Evolutionary conservation across 2,329 filamentous ascomycete species (phyloP).

Genomic region (Coniochaeta pulveracea): DNA sequence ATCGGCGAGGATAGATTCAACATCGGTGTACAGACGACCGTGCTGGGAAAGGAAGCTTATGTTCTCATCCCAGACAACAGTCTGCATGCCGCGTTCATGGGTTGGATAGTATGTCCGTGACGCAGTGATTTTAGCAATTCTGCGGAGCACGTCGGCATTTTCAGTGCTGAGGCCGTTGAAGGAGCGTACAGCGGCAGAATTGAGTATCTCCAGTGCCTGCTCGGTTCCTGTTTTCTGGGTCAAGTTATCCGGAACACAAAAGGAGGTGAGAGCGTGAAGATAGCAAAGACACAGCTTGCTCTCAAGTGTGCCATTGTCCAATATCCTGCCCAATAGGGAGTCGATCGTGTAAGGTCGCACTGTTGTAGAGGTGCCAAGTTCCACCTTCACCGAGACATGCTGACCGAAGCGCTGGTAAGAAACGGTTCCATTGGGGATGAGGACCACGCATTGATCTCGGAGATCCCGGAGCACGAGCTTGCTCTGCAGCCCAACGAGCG

Average conservation of each 20-base stretch:
- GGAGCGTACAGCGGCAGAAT: slow-evolving; percentile 35
- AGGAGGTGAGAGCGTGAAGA: slow-evolving; percentile 43
- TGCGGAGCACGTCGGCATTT: slow-evolving; percentile 21
- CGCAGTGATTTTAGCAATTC: slow-evolving; percentile 30
- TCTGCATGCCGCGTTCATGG: slow-evolving; percentile 32
- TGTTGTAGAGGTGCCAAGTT: slow-evolving; percentile 6
- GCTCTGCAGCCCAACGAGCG: slow-evolving; percentile 34
- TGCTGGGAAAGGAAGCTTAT: slow-evolving; percentile 34
- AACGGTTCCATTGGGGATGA: slow-evolving; percentile 24
- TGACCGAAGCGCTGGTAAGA: slow-evolving; percentile 4
- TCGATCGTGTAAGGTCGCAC: slow-evolving; percentile 38
- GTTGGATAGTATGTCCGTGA: slow-evolving; percentile 30
- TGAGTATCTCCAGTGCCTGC: slow-evolving; percentile 34
- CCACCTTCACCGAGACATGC: slow-evolving; percentile 26
- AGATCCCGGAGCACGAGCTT: slow-evolving; percentile 32
- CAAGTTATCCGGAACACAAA: slow-evolving; percentile 36
- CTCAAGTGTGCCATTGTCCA: slow-evolving; percentile 35
- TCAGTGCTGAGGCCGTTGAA: slow-evolving; percentile 25
- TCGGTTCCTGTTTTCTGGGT: slow-evolving; percentile 41
- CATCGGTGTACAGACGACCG: slow-evolving; percentile 8
- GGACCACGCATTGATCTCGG: slow-evolving; percentile 18
- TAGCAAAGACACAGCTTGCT: slow-evolving; percentile 39
- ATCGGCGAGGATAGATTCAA: slow-evolving; percentile 11
- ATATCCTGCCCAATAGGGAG: slow-evolving; percentile 31
- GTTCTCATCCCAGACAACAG: slow-evolving; percentile 25